These are phyloP conservation scores for Elsinoe ampelina DNA, from an alignment of 2,329 filamentous ascomycete species.

Conservation along the genomic window DNA sequence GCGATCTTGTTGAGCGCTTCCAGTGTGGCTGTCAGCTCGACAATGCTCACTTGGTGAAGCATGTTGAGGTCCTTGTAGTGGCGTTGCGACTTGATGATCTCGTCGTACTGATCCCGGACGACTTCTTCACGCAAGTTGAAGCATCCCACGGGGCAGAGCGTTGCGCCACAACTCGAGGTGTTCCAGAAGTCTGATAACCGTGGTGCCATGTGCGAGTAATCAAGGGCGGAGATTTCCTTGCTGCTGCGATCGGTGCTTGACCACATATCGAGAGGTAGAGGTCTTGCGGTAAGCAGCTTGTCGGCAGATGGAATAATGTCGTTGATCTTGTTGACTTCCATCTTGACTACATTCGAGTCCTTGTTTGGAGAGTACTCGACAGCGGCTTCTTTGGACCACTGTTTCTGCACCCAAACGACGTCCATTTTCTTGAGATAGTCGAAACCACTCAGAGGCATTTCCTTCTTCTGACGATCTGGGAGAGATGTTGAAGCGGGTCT, in stretches of 20 bases:
- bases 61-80: conserved; percentile 15
- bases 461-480: conserved; percentile 13
- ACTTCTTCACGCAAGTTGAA: conserved; percentile 15
- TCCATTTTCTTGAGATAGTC: conserved; percentile 17
- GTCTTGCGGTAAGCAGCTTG: conserved; percentile 1
- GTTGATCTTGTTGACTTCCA: conserved; percentile 13
- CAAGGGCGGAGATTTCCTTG: background rate
- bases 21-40: conserved; percentile 13
- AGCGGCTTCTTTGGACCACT: conserved; percentile 10
- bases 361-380: background rate
- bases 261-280: conserved; percentile 12
- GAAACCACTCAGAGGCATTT: conserved; percentile 18
- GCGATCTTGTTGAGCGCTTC: conserved; percentile 12
- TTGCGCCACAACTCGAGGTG: conserved; percentile 12
- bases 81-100: conserved; percentile 15
- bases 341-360: conserved; percentile 1
- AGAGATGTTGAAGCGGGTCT: background rate
- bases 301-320: conserved; percentile 15
- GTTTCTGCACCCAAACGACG: conserved; percentile 15
- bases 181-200: conserved; percentile 15
- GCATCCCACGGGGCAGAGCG: conserved; percentile 14
- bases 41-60: conserved; percentile 15
- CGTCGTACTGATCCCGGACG: conserved; percentile 13
- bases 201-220: conserved; percentile 12
- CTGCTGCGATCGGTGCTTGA: background rate